A percentile compares a stretch with the other conserved stretches of the same genome.
Conservation (phyloP, 2,329 filamentous ascomycete species). For the Calonectria pauciramosa region DNA sequence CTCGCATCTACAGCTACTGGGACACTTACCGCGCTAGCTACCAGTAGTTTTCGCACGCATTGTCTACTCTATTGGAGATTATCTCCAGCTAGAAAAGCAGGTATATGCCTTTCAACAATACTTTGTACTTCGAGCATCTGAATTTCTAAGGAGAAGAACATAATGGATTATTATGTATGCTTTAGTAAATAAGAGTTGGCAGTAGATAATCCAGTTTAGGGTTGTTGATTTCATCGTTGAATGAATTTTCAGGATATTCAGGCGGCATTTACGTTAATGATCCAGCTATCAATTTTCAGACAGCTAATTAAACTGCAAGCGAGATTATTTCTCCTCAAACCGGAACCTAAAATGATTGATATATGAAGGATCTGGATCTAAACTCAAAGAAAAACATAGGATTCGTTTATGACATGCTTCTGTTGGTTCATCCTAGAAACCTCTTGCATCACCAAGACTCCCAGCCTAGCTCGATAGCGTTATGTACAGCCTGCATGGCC, state of each 20-base stretch:
- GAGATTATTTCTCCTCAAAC: no score
- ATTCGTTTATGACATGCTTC: neutral
- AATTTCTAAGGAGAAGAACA: neutral
- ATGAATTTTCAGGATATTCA: neutral
- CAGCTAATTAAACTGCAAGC: no score
- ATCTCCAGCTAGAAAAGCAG: neutral
- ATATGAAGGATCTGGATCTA: no score
- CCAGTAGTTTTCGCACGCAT: neutral
- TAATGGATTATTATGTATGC: neutral
- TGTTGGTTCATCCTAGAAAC: neutral
- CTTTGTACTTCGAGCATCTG: neutral
- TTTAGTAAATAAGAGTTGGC: neutral
- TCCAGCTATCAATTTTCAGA: no score
- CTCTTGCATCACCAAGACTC: neutral
- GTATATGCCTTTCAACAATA: neutral
- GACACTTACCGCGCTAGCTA: slow-evolving; percentile 31
- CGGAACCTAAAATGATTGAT: no score
- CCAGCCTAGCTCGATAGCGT: neutral
- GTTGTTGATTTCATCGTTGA: neutral
- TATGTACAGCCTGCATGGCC: neutral
- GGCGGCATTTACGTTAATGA: no score
- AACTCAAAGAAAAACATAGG: no score
- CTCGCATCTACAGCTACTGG: slow-evolving; percentile 41
- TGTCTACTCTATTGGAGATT: neutral
- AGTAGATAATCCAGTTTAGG: neutral